Percentiles rank a stretch among this genome's conserved stretches.
Evolutionary conservation across 2,329 filamentous ascomycete species (phyloP).

Genomic region (Aspergillus jensenii): DNA sequence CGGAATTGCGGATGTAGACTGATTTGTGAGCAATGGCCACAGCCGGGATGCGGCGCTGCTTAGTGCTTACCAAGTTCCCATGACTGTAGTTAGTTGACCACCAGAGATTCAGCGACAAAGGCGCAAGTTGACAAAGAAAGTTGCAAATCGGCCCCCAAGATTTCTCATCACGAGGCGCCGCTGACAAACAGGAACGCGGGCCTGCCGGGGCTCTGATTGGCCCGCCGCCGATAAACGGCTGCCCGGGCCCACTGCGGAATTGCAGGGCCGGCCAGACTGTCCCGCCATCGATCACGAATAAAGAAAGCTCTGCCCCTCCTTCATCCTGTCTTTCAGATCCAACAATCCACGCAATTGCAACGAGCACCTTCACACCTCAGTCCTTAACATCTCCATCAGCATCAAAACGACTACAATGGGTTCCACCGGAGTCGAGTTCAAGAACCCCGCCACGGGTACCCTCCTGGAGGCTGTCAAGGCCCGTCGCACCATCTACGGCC

Average conservation of each 20-base stretch:
- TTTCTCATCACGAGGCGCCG: not conserved
- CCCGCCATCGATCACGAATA: not conserved
- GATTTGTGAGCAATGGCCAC: too few relatives aligned
- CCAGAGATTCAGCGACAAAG: too few relatives aligned
- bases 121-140: not conserved
- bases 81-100: too few relatives aligned
- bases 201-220: not conserved
- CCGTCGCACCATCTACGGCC: constrained; percentile 32
- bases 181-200: not conserved
- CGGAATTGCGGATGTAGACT: too few relatives aligned
- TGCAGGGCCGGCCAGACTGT: not conserved
- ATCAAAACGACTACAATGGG: constrained; percentile 34
- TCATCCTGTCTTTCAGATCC: constrained; percentile 7
- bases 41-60: too few relatives aligned
- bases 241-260: not conserved
- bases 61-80: too few relatives aligned
- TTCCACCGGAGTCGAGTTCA: constrained; percentile 32
- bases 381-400: not conserved
- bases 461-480: constrained; percentile 32
- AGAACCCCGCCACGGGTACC: constrained; percentile 31
- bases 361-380: too few relatives aligned
- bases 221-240: not conserved
- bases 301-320: not conserved
- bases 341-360: too few relatives aligned
- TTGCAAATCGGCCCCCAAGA: not conserved